A percentile compares a stretch with the other conserved stretches of the same genome.
Conservation (phyloP, 2,329 filamentous ascomycete species). For the Ceratocystiopsis sp. region DNA sequence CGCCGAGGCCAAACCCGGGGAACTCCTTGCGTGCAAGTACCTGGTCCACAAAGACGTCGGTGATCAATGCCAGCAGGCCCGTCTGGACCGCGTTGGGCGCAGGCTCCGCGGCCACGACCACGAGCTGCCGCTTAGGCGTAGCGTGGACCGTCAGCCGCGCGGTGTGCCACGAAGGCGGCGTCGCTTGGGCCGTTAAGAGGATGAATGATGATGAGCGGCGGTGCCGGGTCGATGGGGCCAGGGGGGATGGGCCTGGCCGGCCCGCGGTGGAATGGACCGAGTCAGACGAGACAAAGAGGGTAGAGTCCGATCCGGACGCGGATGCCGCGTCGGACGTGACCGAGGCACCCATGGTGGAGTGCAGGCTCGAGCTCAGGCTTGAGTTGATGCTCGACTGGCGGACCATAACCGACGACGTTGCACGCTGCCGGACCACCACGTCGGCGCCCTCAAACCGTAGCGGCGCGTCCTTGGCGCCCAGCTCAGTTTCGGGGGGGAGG, state of each 20-base stretch:
- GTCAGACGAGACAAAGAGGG: constrained; percentile 24
- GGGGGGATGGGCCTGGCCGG: constrained; percentile 1
- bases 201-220: constrained; percentile 83
- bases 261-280: background rate
- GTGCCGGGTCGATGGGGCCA: constrained; percentile 31
- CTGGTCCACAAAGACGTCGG: constrained; percentile 73
- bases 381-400: constrained; percentile 41
- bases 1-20: constrained; percentile 65
- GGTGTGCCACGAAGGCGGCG: constrained; percentile 37
- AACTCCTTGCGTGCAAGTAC: constrained; percentile 80
- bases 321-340: background rate
- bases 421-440: constrained; percentile 64
- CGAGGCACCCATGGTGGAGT: constrained; percentile 5
- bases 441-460: constrained; percentile 76
- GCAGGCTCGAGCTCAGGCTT: constrained; percentile 5
- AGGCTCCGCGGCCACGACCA: background rate
- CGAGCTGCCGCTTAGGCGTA: constrained; percentile 36
- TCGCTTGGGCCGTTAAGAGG: constrained; percentile 57
- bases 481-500: constrained; percentile 67
- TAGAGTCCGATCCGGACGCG: background rate
- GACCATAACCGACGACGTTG: constrained; percentile 44
- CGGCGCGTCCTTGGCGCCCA: constrained; percentile 66
- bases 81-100: constrained; percentile 49
- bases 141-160: constrained; percentile 47
- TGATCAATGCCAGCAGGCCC: constrained; percentile 57